phyloP scores from a whole-genome alignment of 139 green algal genomes.

The Auxenochlorella pyrenoidosa region DNA sequence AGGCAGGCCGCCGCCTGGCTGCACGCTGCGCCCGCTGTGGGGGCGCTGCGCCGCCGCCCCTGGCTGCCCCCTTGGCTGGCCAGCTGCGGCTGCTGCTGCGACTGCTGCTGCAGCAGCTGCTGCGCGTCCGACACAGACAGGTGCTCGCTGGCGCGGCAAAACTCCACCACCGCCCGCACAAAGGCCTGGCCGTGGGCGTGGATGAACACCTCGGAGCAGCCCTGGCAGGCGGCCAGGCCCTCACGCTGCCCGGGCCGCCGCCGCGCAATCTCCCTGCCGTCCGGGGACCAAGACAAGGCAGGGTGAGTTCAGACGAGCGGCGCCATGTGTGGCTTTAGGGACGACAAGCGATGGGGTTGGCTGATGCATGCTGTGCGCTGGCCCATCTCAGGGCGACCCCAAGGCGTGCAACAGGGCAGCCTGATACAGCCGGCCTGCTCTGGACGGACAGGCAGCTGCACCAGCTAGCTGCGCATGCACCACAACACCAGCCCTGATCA shows the following conservation, averaged over 20 bases:
- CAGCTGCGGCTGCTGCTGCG: background rate
- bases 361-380: too few relatives aligned
- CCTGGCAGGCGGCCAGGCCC: constrained; percentile 20
- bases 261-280: constrained; percentile 28
- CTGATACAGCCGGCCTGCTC: too few relatives aligned
- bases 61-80: background rate
- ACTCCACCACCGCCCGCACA: constrained; percentile 21
- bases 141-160: constrained; percentile 24
- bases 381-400: too few relatives aligned
- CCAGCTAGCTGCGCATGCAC: too few relatives aligned
- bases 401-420: too few relatives aligned
- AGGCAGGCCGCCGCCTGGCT: constrained; percentile 16
- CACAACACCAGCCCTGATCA: too few relatives aligned
- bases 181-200: constrained; percentile 28
- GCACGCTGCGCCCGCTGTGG: background rate
- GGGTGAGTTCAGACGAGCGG: too few relatives aligned
- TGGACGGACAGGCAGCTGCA: too few relatives aligned
- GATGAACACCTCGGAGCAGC: constrained; percentile 32
- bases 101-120: background rate
- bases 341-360: too few relatives aligned
- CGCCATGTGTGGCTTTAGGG: too few relatives aligned
- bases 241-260: constrained; percentile 6
- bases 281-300: too few relatives aligned
- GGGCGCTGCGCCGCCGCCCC: background rate
- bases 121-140: background rate